Evolutionary conservation across 192 early-diverging fungal species (phyloP).

Genomic region (Backusella circina): DNA sequence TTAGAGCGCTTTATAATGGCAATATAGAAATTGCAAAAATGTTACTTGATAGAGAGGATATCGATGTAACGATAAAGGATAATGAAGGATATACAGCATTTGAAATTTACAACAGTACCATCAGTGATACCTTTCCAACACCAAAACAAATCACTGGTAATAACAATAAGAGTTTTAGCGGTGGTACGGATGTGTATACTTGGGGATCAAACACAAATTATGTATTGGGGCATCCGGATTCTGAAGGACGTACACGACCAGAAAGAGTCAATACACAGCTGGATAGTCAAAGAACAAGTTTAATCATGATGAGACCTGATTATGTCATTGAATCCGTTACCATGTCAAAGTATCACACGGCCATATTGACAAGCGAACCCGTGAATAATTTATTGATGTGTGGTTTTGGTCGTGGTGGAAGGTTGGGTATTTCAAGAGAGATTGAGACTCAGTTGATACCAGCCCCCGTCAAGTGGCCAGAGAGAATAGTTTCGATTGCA

Average conservation of each 20-base stretch:
- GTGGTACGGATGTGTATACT: constrained; percentile 53
- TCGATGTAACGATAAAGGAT: constrained; percentile 26
- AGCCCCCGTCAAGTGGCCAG: constrained; percentile 40
- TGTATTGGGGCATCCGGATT: constrained; percentile 60
- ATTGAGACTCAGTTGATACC: constrained; percentile 57
- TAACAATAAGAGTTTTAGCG: not conserved
- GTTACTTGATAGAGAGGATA: constrained; percentile 11
- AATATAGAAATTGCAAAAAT: constrained; percentile 19
- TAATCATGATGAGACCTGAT: constrained; percentile 20
- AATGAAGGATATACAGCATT: constrained; percentile 42
- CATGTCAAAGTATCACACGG: constrained; percentile 72
- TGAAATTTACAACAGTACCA: constrained; percentile 34
- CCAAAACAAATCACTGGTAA: not conserved
- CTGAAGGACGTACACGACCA: constrained; percentile 59
- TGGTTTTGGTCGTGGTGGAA: constrained; percentile 68
- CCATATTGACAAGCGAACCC: constrained; percentile 43
- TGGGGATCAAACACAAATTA: constrained; percentile 77
- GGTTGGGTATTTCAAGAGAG: constrained; percentile 57
- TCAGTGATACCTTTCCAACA: constrained; percentile 15
- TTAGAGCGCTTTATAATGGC: constrained; percentile 21
- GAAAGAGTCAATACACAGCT: constrained; percentile 53
- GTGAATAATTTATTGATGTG: constrained; percentile 44
- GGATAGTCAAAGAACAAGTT: constrained; percentile 28
- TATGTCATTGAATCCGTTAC: constrained; percentile 30
- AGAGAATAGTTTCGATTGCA: constrained; percentile 42